Conservation (phyloP, 2,329 filamentous ascomycete species). For the Fusarium sp. region DNA sequence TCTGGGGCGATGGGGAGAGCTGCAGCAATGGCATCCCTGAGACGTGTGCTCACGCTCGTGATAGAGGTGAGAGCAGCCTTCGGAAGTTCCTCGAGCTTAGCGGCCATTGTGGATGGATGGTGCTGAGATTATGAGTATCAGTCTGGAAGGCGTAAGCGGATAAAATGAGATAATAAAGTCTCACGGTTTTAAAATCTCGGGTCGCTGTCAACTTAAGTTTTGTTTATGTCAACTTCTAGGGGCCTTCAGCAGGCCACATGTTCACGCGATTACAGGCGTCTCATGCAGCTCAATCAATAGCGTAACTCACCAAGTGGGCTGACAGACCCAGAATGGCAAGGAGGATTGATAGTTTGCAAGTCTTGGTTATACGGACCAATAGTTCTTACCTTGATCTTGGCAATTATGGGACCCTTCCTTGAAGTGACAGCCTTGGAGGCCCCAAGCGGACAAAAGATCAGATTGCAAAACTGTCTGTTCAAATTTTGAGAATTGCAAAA, state of each 20-base stretch:
- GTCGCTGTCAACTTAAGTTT: too few species aligned
- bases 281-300: neutral
- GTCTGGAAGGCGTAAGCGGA: too few species aligned
- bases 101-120: accelerated
- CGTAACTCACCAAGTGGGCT: neutral
- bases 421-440: too few species aligned
- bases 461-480: too few species aligned
- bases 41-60: neutral
- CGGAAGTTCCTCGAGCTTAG: neutral
- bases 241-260: neutral
- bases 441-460: too few species aligned
- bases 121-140: too few species aligned
- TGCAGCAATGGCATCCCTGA: neutral
- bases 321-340: neutral
- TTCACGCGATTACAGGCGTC: too few species aligned
- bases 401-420: too few species aligned
- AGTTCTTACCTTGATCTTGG: neutral
- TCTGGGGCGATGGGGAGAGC: neutral
- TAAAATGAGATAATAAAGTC: accelerated
- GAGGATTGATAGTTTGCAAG: neutral
- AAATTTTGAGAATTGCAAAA: neutral
- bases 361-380: neutral
- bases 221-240: too few species aligned
- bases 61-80: neutral
- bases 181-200: too few species aligned